Conservation (phyloP, 164 flowering plant species). For the Liquidambar formosana region DNA sequence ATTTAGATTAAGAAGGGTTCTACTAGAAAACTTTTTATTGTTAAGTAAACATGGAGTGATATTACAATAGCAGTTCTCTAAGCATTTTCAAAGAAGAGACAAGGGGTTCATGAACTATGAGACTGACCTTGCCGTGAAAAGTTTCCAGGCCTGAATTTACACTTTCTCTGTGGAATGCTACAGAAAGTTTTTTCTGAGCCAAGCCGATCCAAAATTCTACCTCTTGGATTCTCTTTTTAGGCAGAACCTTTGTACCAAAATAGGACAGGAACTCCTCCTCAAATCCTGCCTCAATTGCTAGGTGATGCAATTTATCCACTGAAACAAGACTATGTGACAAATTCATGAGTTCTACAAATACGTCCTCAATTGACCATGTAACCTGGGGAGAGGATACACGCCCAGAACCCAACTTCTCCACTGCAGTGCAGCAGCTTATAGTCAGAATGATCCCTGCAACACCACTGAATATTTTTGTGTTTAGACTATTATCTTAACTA, state of each 20-base stretch:
- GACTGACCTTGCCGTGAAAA: conserved; percentile 39
- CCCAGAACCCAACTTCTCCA: conserved; percentile 46
- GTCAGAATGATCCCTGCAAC: conserved; percentile 64
- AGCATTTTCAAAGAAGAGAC: not conserved
- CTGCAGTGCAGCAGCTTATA: conserved; percentile 56
- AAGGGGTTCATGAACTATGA: not conserved
- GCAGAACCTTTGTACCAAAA: conserved; percentile 50
- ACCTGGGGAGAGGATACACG: conserved; percentile 35
- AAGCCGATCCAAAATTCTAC: conserved; percentile 63
- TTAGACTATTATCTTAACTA: no score
- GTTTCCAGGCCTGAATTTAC: conserved; percentile 21
- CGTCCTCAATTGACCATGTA: conserved; percentile 32
- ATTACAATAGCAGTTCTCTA: not conserved
- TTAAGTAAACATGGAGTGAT: not conserved
- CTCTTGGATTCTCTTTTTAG: conserved; percentile 35
- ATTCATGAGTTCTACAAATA: conserved; percentile 47
- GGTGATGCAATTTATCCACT: conserved; percentile 44
- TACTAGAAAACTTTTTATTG: not conserved
- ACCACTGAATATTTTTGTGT: conserved; percentile 49
- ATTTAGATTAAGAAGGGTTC: not conserved
- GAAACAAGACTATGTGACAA: conserved; percentile 35
- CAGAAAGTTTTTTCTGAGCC: conserved; percentile 48
- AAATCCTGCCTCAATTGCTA: conserved; percentile 60
- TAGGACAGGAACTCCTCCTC: conserved; percentile 56
- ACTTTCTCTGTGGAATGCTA: conserved; percentile 52